Evolutionary conservation across 2,329 filamentous ascomycete species (phyloP).

Genomic region (Penicillium vulpinum): DNA sequence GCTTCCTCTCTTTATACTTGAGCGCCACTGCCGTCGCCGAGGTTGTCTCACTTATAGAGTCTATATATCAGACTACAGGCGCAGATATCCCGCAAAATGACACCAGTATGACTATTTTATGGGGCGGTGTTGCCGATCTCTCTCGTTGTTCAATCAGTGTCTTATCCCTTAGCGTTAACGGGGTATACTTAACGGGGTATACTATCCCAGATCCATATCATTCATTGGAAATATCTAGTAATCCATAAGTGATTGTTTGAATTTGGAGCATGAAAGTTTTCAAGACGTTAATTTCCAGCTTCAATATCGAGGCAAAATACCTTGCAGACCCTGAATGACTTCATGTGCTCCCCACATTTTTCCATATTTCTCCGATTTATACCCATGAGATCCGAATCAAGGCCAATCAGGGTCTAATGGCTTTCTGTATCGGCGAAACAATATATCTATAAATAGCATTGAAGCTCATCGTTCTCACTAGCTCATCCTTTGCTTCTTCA

Average conservation of each 20-base stretch:
- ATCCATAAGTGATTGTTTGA: not conserved
- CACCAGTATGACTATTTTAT: not conserved
- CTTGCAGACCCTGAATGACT: not conserved
- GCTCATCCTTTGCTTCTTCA: not conserved
- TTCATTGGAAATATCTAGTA: not conserved
- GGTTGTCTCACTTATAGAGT: constrained; percentile 3
- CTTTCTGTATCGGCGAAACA: not conserved
- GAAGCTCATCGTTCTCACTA: not conserved
- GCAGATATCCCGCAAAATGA: not conserved
- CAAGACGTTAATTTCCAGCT: not conserved
- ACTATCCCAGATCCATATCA: not conserved
- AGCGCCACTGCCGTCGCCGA: constrained; percentile 2
- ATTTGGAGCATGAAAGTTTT: not conserved
- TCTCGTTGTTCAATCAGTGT: not conserved
- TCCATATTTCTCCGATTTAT: constrained; percentile 4
- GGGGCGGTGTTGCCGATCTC: not conserved
- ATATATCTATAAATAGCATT: not conserved
- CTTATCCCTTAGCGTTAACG: not conserved
- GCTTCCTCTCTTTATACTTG: constrained; percentile 2
- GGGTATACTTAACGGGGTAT: not conserved
- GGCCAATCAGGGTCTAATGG: constrained; percentile 4
- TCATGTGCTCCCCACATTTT: not conserved
- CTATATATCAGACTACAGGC: not conserved
- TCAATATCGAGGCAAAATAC: no score
- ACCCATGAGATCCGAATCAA: constrained; percentile 4